Base-by-base conservation (phyloP, 2,329 filamentous ascomycete species). In the Pseudogymnoascus sp. region DNA sequence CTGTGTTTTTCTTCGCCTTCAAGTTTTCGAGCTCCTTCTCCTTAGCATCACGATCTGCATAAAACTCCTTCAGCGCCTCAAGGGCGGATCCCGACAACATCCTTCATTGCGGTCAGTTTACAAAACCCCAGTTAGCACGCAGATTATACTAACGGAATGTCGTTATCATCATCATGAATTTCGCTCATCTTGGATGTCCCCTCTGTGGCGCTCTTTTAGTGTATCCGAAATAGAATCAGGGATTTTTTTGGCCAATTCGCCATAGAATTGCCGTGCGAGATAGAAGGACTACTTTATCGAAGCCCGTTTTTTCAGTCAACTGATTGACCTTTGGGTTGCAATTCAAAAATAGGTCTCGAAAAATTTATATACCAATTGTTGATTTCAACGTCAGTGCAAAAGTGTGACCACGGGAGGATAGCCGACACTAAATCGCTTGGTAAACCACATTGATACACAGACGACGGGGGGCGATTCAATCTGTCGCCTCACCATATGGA, bases 21-120 rank as follows among this genome's bases (percentile, higher is more conserved):
- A 93, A 78, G 66, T 85, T 81, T 72, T 89, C 85, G 68, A 93
- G 91, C 60, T 84, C 82, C 70, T 86, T 83, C 64, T 81, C 79
- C 63, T 83, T 82, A 12, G 82, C 82, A 72, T 92, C 88, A 67
- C 87, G 84, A 74, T 93, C 90, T 56, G 80, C 77, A 71, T 90
- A 88, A 77, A 95, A 93, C 66, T 87, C 82, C 72, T 87, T 82
- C 64, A 93, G 79, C n/a, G 88, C 87, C 25, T 82, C 82, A 43
- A 93, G 79, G 3, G 90, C 82, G 65, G 83, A 80, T 38, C 82
- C 78, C 5, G 89, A 89, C 65, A 95, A 84, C 64, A 80, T 79
- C 66, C 69, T 68, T 64, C 62, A 62, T 46, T 59, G 65, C 34
- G 9, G 16, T 38, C 62, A 62, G 49, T 56, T 34, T 34, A 21